Evolutionary conservation across 2,329 filamentous ascomycete genomes (phyloP).

Genomic region (Taxawa tesnikishii): DNA sequence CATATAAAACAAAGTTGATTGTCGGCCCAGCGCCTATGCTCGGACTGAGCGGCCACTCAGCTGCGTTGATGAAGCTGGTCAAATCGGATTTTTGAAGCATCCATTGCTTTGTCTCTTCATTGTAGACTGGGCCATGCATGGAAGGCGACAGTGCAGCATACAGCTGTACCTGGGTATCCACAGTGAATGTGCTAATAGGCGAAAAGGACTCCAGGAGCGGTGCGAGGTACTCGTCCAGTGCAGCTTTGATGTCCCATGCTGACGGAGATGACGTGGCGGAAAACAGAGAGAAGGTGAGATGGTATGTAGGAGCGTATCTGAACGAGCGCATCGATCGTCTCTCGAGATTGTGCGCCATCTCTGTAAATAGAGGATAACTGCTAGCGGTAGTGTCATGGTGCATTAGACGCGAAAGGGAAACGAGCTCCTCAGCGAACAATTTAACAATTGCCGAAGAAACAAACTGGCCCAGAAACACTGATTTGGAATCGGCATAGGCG

Average conservation of each 20-base stretch:
- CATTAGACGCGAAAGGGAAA: slow-evolving; percentile 46
- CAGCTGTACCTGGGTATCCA: slow-evolving; percentile 91
- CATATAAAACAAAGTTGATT: slow-evolving; percentile 89
- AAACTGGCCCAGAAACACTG: slow-evolving; percentile 60
- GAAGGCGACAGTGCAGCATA: slow-evolving; percentile 63
- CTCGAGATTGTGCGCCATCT: slow-evolving; percentile 40
- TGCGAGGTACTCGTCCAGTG: slow-evolving; percentile 67
- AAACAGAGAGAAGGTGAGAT: slow-evolving; percentile 91
- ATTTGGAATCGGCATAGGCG: slow-evolving; percentile 56
- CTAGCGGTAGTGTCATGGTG: slow-evolving; percentile 5
- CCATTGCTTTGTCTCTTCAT: slow-evolving; percentile 46
- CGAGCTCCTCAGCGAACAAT: slow-evolving; percentile 78
- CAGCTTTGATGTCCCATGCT: slow-evolving; percentile 80
- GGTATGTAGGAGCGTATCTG: slow-evolving; percentile 87
- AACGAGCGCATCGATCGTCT: slow-evolving; percentile 69
- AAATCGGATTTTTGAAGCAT: slow-evolving; percentile 72
- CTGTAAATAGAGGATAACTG: slow-evolving; percentile 13
- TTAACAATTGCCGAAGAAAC: slow-evolving; percentile 66
- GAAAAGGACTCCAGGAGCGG: slow-evolving; percentile 70
- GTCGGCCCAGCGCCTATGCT: slow-evolving; percentile 90
- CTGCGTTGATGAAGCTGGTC: slow-evolving; percentile 90
- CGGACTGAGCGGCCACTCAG: slow-evolving; percentile 91
- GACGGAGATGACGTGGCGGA: slow-evolving; percentile 67
- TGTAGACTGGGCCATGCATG: slow-evolving; percentile 44
- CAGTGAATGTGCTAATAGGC: slow-evolving; percentile 84